Base-by-base conservation (phyloP, 768 basidiomycete genomes). In the Pleurotus djamor region DNA sequence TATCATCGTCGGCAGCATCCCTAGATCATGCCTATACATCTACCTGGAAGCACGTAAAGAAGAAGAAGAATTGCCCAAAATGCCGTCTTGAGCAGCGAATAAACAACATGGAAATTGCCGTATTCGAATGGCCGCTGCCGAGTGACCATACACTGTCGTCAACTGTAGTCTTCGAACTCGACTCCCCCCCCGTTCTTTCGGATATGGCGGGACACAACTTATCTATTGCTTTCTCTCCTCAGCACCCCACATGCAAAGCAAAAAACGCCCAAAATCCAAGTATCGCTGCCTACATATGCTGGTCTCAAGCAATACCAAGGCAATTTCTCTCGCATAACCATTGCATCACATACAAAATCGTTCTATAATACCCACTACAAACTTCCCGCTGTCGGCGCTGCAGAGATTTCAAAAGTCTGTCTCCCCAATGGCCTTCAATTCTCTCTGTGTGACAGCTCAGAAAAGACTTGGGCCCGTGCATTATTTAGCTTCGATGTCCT, bases 71-170 rank as follows among this genome's bases (percentile, higher is more conserved):
- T 4, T 77, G 74, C 56, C 3, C n/a, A 2, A 74, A 67, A 56
- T 79, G 79, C 48, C 4, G 7, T 0, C 60, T 70, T 14, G 28
- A 64, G 16, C 17, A 10, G 1, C 4, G 63, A 48, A 68, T 71
- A 0, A 5, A 36, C 0, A 4, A 0, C 0, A 61, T 79, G 65
- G 2, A 4, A 0, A 81, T 83, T 21, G 0, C 28, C 0, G 62
- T 77, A 4, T 69, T 79, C 38, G 83, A 83, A 55, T 80, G 79
- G 80, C 83, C 82, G 0, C 62, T 83, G 41, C 79, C 82, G 0
- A 34, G 52, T 1, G 47, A 62, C 9, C 17, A 14, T 4, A 10
- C 65, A 4, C 33, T 58, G 5, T 70, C 71, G 0, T 65, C 74
- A 52, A 63, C 63, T 0, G 69, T 74, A 13, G 65, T 82, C 1